Base-by-base conservation (phyloP, 768 basidiomycete genomes). In the Clavaria fumosa region DNA sequence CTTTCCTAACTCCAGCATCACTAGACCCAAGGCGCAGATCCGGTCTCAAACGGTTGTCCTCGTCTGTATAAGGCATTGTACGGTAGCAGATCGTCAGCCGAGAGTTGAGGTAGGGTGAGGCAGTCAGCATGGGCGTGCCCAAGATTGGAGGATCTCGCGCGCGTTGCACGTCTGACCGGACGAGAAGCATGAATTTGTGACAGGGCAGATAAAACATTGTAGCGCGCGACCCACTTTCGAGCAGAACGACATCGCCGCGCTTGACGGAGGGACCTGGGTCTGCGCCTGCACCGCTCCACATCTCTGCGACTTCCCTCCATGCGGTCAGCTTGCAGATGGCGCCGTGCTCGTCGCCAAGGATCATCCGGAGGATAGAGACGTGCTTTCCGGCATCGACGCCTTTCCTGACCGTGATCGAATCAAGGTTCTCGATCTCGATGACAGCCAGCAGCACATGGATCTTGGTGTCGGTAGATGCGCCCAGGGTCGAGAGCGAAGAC, bases 381-480 rank as follows among this genome's bases (percentile, higher is more conserved):
- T 79, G 70, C 40, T 70, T 72, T 5, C 82, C 84, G 3, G 76
- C 72, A 38, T 84, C 77, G 3, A 48, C 47, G 0, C 83, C 83
- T 35, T 70, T 75, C 54, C 78, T 83, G 24, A 80, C 61, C 18
- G 57, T 63, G 24, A 88, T 67, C 4, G 62, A 57, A 45, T 81
- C 76, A 0, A 81, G 84, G 0, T 81, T 82, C 35, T 85, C 81
- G 10, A 81, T 67, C 52, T 86, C 84, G 40, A 86, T 58, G 5
- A 69, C 67, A 4, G 76, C 81, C 4, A 78, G 62, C 4, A 88
- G 63, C 5, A 78, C 40, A 28, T 62, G 67, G 15, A 75, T 62
- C 47, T 75, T 76, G n/a, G 51, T 54, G 23, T 66, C 61, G 6
- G 59, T 59, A 43, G 51, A 63, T 23, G 43, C 42, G 0, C 43